Evolutionary conservation across 495 filamentous ascomycete species (phyloP).

Genomic region (Wilcoxina mikolae): DNA sequence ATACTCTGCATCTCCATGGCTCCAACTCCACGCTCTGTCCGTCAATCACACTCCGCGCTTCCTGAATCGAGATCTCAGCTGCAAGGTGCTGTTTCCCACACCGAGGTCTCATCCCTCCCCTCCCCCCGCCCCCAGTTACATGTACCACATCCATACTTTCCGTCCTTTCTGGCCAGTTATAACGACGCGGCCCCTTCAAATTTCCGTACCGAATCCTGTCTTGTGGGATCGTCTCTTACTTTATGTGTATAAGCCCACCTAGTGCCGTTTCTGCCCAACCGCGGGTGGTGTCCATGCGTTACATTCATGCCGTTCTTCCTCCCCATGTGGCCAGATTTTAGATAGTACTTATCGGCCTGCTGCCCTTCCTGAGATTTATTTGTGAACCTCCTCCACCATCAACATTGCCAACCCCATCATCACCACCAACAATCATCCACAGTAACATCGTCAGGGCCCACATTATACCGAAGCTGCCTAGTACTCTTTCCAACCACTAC

Average conservation of each 20-base stretch:
- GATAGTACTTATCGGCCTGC: constrained; percentile 4
- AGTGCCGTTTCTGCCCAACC: neutral
- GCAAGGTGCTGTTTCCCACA: neutral
- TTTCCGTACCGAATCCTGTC: constrained; percentile 8
- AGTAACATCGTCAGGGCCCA: too few relatives aligned
- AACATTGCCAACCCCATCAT: neutral
- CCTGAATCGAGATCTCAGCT: neutral
- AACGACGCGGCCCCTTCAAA: constrained; percentile 9
- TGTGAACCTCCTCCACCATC: neutral
- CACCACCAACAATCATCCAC: neutral
- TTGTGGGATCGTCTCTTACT: constrained; percentile 8
- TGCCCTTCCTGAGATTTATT: neutral
- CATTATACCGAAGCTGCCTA: too few relatives aligned
- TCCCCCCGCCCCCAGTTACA: neutral
- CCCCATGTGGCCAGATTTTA: constrained; percentile 2
- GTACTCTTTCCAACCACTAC: too few relatives aligned
- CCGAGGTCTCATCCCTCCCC: neutral
- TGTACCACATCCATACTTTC: constrained; percentile 4
- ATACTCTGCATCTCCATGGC: neutral
- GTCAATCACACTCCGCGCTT: neutral
- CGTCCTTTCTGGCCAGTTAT: constrained; percentile 5
- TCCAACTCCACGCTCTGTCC: neutral
- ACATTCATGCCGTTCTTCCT: neutral
- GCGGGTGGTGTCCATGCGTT: constrained; percentile 1
- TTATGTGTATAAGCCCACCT: neutral